Evolutionary conservation across 129 eudicot genomes (phyloP), one percentile per base, ranked within the genome.

Genomic region (Chrysanthemum seticuspe): DNA sequence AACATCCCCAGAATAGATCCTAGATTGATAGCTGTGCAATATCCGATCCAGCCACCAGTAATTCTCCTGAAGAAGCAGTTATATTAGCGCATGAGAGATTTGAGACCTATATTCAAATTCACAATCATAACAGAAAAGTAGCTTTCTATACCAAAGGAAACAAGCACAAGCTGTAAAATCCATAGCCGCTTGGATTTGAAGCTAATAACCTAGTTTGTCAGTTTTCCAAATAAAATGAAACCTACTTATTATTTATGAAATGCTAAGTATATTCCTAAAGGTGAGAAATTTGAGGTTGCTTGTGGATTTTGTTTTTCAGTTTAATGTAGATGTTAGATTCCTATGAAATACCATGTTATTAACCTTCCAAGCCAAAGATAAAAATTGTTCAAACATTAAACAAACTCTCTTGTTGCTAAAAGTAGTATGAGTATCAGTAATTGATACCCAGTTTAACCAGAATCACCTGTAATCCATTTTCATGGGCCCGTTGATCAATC

Each of bases 401-500:
- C 53, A 5, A 47, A 53, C 51, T n/a, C 16, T 54, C 53, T 19
- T 66, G 59, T 23, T 27, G 21, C 10, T 40, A 75, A 67, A 23
- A 66, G 34, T 21, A 63, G 9, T 47, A 65, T 23, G 31, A 11
- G 67, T 29, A 54, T 53, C 6, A 63, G 13, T 61, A 63, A n/a
- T 18, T 13, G 14, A n/a, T 62, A 16, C 49, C 59, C 31, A 51
- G 73, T 71, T 56, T 7, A 12, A 59, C 19, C 49, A 51, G 59
- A 71, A 51, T 71, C 71, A 93, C 98, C 98, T 93, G 98, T 71
- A 89, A 76, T 72, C 97, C 98, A 83, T 93, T 93, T 79, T 93
- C 98, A 81, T 93, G 92, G 67, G 96, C 90, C 74, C 98, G 89
- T 77, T 89, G 98, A 79, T 93, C 98, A 83, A 93, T 93, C 82